These are phyloP conservation scores for Fusarium agapanthi DNA, from an alignment of 2,329 filamentous ascomycete genomes.

Conservation along the genomic window DNA sequence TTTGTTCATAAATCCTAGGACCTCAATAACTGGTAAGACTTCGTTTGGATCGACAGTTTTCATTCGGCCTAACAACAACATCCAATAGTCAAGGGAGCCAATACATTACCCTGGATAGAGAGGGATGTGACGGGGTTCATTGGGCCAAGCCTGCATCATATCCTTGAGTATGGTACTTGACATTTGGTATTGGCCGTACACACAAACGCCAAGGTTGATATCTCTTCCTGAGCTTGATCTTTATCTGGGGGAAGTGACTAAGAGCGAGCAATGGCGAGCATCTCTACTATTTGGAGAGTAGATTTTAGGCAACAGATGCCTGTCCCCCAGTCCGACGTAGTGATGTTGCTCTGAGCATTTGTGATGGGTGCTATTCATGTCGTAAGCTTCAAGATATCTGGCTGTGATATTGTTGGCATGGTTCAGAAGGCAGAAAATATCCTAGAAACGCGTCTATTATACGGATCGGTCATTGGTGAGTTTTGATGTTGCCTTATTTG, in stretches of 20 bases:
- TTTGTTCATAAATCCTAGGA: not conserved
- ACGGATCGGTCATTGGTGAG: not conserved
- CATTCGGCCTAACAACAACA: not conserved
- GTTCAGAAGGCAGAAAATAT: not conserved
- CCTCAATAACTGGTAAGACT: not conserved
- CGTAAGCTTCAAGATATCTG: no score
- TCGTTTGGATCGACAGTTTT: not conserved
- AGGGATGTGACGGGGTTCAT: not conserved
- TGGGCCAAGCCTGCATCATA: not conserved
- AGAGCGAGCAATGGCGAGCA: not conserved
- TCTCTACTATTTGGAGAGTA: not conserved
- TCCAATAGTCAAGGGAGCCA: not conserved
- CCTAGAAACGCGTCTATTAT: not conserved
- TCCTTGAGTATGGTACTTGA: not conserved
- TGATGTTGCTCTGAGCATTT: not conserved
- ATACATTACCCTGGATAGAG: not conserved
- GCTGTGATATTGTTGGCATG: not conserved
- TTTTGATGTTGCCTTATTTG: constrained; percentile 42
- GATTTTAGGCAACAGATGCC: not conserved
- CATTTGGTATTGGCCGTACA: not conserved
- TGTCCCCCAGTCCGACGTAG: not conserved
- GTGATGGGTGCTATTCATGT: not conserved
- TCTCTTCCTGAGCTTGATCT: not conserved
- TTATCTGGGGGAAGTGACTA: no score
- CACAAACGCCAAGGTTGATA: not conserved